These are phyloP conservation scores for Podila horticola DNA, from an alignment of 192 early-diverging fungal genomes.

Conservation along the genomic window DNA sequence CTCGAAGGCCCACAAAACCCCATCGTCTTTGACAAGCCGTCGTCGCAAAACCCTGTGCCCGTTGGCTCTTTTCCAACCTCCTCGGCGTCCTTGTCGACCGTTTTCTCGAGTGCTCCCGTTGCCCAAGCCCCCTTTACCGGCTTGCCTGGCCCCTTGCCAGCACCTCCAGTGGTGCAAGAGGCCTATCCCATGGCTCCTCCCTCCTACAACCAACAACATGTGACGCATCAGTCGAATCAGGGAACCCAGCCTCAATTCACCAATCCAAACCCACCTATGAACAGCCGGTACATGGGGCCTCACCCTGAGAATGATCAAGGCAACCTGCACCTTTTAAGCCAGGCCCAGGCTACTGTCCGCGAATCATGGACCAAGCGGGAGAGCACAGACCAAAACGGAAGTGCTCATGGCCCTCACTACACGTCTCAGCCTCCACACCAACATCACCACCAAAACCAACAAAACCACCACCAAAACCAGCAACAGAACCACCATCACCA, in stretches of 20 bases:
- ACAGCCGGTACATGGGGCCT: constrained; percentile 8
- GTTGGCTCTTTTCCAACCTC: constrained; percentile 23
- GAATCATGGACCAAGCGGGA: constrained; percentile 45
- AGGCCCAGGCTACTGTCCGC: constrained; percentile 30
- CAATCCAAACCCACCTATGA: not conserved
- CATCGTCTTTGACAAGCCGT: constrained; percentile 33
- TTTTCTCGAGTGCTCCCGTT: constrained; percentile 29
- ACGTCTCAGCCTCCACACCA: not conserved
- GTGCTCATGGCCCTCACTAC: constrained; percentile 7
- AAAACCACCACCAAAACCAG: not conserved
- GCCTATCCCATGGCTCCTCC: constrained; percentile 6
- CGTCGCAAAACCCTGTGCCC: constrained; percentile 17
- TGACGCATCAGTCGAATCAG: not conserved
- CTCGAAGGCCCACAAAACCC: constrained; percentile 69
- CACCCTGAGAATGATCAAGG: constrained; percentile 24
- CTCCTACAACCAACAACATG: not conserved
- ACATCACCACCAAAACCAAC: constrained; percentile 1
- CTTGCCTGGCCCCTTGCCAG: constrained; percentile 25
- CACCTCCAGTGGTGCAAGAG: constrained; percentile 5
- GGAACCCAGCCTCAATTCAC: constrained; percentile 5
- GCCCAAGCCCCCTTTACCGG: constrained; percentile 23
- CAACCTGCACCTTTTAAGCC: constrained; percentile 41
- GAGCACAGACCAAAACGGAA: constrained; percentile 20
- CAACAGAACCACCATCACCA: not conserved
- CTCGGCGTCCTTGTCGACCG: constrained; percentile 13